phyloP scores from a whole-genome alignment of 139 green algal species.

The Closterium sp. region DNA sequence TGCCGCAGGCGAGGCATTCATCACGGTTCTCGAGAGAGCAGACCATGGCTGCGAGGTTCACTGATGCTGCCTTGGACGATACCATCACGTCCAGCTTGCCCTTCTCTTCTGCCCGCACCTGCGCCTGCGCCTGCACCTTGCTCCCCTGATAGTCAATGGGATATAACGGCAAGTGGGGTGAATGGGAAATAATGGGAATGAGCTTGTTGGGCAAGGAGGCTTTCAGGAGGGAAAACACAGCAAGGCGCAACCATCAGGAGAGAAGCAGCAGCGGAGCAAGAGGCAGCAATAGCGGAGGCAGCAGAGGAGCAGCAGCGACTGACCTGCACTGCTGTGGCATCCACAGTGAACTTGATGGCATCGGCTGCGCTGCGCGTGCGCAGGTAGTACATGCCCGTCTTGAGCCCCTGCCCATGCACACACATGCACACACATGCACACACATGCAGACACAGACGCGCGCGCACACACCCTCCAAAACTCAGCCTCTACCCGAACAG shows the following conservation, averaged over 20 bases:
- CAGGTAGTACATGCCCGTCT: constrained; percentile 99
- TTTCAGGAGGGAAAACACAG: background rate
- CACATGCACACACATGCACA: background rate
- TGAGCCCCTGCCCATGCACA: constrained; percentile 66
- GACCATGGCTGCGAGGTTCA: constrained; percentile 57
- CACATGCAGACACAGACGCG: too few species aligned
- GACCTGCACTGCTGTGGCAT: constrained; percentile 47
- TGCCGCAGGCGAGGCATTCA: constrained; percentile 90
- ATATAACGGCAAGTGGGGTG: background rate
- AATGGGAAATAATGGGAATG: background rate
- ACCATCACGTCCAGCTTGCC: background rate
- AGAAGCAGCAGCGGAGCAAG: background rate
- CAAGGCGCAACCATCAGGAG: background rate
- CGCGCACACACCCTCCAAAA: background rate
- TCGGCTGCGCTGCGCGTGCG: constrained; percentile 87
- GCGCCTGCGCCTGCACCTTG: constrained; percentile 20
- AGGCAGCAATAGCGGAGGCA: background rate
- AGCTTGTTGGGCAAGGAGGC: background rate
- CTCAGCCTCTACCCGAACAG: background rate
- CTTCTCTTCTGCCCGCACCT: constrained; percentile 18
- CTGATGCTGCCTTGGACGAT: background rate
- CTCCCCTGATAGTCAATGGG: background rate
- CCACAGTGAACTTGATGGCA: constrained; percentile 99
- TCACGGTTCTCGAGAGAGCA: constrained; percentile 98
- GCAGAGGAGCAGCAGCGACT: background rate